Evolutionary conservation across 306 rosid genomes (phyloP).

Genomic region (Dryas alaskensis): DNA sequence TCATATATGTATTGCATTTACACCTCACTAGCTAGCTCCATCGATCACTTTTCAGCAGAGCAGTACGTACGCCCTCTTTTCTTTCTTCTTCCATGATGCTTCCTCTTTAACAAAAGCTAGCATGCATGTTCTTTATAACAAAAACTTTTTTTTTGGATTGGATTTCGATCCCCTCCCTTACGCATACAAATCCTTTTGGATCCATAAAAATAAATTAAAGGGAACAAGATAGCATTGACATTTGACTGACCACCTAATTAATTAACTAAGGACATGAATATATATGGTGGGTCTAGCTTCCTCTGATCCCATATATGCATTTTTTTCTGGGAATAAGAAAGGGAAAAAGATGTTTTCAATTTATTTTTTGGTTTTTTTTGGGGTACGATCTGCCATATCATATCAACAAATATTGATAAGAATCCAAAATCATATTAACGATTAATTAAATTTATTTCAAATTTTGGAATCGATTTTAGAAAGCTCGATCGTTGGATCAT

Average conservation of each 20-base stretch:
- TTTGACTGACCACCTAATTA: background rate
- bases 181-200: constrained; percentile 21
- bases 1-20: constrained; percentile 14
- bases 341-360: too few species aligned
- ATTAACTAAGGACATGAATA: background rate
- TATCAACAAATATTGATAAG: too few species aligned
- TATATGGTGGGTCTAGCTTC: background rate
- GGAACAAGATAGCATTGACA: constrained; percentile 12
- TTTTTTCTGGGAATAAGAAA: background rate
- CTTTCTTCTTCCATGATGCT: constrained; percentile 6
- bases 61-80: background rate
- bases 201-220: background rate
- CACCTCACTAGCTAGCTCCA: background rate
- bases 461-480: too few species aligned
- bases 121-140: constrained; percentile 21
- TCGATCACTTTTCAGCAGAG: background rate
- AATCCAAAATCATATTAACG: too few species aligned
- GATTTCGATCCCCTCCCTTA: constrained; percentile 16
- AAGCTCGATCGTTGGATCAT: too few species aligned
- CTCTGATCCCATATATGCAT: background rate
- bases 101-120: constrained; percentile 30
- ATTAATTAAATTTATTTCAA: too few species aligned
- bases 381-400: too few species aligned
- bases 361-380: too few species aligned
- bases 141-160: constrained; percentile 9